A percentile compares a stretch with the other conserved stretches of the same genome.
Conservation (phyloP, 345 rosid species). For the Stellera chamaejasme region DNA sequence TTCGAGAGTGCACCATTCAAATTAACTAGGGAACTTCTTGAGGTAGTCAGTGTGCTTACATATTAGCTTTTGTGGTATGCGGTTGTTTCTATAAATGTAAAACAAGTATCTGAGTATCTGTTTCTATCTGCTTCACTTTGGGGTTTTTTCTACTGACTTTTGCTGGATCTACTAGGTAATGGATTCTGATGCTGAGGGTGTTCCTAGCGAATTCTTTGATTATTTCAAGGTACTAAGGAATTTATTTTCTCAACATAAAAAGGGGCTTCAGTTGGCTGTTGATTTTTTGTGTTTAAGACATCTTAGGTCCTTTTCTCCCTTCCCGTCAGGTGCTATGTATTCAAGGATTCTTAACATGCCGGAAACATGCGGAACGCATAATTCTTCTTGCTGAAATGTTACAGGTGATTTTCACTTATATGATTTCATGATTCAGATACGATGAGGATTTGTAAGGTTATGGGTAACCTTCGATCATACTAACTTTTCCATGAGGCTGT, state of each 20-base stretch:
- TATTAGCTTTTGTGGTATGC: background rate
- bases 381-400: constrained; percentile 98
- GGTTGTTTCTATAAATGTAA: constrained; percentile 4
- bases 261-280: constrained; percentile 4
- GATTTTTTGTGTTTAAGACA: background rate
- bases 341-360: constrained; percentile 96
- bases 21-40: constrained; percentile 98
- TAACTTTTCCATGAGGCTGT: too few relatives aligned
- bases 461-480: too few relatives aligned
- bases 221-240: constrained; percentile 76
- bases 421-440: too few relatives aligned
- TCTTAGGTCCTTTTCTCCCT: constrained; percentile 3
- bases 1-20: constrained; percentile 99
- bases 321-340: constrained; percentile 78
- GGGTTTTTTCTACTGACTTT: constrained; percentile 1
- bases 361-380: constrained; percentile 96
- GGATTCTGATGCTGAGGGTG: constrained; percentile 99
- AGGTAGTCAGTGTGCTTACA: constrained; percentile 34
- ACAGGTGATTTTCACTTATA: constrained; percentile 50
- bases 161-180: constrained; percentile 51
- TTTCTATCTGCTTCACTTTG: constrained; percentile 8
- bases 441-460: too few relatives aligned
- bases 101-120: constrained; percentile 5
- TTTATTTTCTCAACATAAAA: background rate
- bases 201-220: constrained; percentile 99